A percentile compares a stretch with the other conserved stretches of the same genome.
Evolutionary conservation across 805 yeast genomes (phyloP).

Genomic region (Hanseniaspora lachancei): DNA sequence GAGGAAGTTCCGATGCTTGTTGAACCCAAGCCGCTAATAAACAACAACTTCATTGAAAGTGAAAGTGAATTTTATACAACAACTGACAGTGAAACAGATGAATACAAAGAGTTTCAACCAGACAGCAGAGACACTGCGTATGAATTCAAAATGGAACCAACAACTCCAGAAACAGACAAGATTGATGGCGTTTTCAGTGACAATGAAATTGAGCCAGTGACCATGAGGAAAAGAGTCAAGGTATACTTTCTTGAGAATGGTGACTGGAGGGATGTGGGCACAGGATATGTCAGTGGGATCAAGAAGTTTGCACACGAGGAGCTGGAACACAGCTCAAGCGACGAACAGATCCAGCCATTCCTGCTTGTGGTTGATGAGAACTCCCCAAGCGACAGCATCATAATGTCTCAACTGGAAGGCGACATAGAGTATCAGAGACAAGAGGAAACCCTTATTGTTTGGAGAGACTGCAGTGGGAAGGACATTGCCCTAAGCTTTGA

Average conservation of each 20-base stretch:
- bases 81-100: constrained; percentile 1
- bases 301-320: constrained; percentile 24
- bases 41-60: constrained; percentile 1
- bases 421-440: constrained; percentile 78
- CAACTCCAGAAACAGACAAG: constrained; percentile 13
- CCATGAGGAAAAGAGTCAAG: constrained; percentile 65
- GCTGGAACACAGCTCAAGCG: neutral
- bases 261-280: constrained; percentile 84
- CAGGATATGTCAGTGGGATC: constrained; percentile 75
- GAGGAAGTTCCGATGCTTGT: neutral
- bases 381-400: constrained; percentile 42
- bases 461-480: constrained; percentile 64
- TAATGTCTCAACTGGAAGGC: constrained; percentile 59
- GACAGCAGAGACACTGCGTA: neutral
- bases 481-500: constrained; percentile 87
- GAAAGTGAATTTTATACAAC: constrained; percentile 11
- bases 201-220: constrained; percentile 13
- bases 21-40: neutral
- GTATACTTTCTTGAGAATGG: constrained; percentile 74
- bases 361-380: constrained; percentile 64
- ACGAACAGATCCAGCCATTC: constrained; percentile 33
- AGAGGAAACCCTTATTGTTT: constrained; percentile 84
- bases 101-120: neutral
- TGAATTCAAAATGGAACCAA: constrained; percentile 3
- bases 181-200: constrained; percentile 4